Evolutionary conservation across 2,329 filamentous ascomycete genomes (phyloP).

Genomic region (Fusarium illudens): DNA sequence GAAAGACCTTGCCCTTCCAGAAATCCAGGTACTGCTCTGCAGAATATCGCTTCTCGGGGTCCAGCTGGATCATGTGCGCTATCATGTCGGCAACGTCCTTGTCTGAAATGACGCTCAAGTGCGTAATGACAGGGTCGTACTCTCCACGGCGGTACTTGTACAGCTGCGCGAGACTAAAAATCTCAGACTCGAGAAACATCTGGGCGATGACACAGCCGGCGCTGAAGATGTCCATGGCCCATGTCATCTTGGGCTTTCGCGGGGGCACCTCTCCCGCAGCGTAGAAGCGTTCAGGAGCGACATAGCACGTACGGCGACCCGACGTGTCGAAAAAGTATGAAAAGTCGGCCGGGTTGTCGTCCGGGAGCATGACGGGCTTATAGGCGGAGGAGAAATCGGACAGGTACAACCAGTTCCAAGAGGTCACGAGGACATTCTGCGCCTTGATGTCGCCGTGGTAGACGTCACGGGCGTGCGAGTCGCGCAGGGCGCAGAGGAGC

Average conservation of each 20-base stretch:
- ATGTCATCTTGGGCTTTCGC: conserved; percentile 68
- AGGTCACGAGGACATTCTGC: conserved; percentile 95
- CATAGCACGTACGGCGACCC: conserved; percentile 88
- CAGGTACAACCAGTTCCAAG: conserved; percentile 99
- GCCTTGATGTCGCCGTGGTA: conserved; percentile 99
- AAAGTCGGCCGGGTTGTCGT: conserved; percentile 97
- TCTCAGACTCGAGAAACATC: conserved; percentile 91
- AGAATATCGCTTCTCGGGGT: conserved; percentile 90
- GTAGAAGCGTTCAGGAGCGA: conserved; percentile 92
- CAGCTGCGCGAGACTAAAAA: conserved; percentile 97
- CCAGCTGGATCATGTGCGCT: conserved; percentile 93
- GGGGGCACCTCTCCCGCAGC: conserved; percentile 72
- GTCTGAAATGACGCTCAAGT: conserved; percentile 87
- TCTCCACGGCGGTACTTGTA: conserved; percentile 94
- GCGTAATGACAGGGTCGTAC: conserved; percentile 84
- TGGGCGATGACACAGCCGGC: conserved; percentile 96
- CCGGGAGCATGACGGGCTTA: conserved; percentile 91
- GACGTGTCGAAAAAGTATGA: conserved; percentile 98
- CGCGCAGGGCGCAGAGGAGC: conserved; percentile 87
- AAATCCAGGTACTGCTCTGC: conserved; percentile 94
- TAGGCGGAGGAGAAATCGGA: conserved; percentile 97
- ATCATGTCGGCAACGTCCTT: conserved; percentile 88
- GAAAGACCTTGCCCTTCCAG: conserved; percentile 92
- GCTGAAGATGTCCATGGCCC: conserved; percentile 99
- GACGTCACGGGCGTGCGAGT: conserved; percentile 87